Base-by-base conservation (phyloP, 306 rosid genomes). In the Vigna angularis region DNA sequence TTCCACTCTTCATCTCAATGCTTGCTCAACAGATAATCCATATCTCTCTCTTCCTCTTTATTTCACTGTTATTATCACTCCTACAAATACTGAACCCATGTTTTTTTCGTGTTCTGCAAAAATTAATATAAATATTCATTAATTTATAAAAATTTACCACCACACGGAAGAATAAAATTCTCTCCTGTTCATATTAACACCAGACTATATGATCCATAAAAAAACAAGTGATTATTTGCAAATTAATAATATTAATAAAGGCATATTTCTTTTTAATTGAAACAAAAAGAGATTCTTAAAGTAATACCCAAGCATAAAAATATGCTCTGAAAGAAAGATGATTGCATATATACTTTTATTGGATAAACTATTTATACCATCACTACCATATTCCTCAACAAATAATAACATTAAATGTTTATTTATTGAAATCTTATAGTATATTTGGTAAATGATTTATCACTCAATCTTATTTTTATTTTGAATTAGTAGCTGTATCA, bases 1-100 rank as follows among this genome's bases (percentile, higher is more conserved):
- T 58, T 20, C 38, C 16, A 57, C 16, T 15, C 22, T 32, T 9
- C 30, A 6, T 62, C 32, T 62, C 68, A 15, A 62, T 30, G 22
- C 67, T 62, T 16, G 32, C 40, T 61, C 67, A 59, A 59, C 66
- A 1, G 16, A 56, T 56, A 9, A 56, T 56, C 63, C 24, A 56
- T 3, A 30, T 36, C 63, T 17, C 18, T 50, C 6, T 51, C 18
- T 50, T 15, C 9, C 7, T 50, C 2, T 15, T 5, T 4, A 0
- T 2, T 52, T 52, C 9, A 55, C 61, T 7, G 3, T 18, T 53
- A 53, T 8, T 53, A 53, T 18, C 28, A 7, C 1, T 18, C 20
- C n/a, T 52, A 7, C 6, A 28, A 59, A 59, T 59, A 26, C 6
- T 26, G 4, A 28, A 12, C 4, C 65, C 65, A 26, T 59, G 40